Conservation (phyloP, 495 filamentous ascomycete genomes). For the Daldinia grandis region DNA sequence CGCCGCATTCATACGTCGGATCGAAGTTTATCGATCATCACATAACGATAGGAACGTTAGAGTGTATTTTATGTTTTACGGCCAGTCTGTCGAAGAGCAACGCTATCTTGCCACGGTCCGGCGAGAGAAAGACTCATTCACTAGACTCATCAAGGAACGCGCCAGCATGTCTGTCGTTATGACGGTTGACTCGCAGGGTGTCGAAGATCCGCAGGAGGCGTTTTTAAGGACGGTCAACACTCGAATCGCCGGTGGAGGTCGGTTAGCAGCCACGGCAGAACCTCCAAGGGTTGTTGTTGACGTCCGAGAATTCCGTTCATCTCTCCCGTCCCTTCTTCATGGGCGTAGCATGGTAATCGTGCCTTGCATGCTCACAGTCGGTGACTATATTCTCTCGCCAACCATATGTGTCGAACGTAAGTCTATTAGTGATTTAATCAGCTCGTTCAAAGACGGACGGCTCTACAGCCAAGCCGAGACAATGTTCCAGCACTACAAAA, state of each 20-base stretch:
- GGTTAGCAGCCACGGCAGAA: slow-evolving; percentile 83
- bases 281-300: slow-evolving; percentile 96
- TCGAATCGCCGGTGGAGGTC: slow-evolving; percentile 92
- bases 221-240: slow-evolving; percentile 97
- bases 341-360: slow-evolving; percentile 84
- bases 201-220: slow-evolving; percentile 86
- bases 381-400: slow-evolving; percentile 93
- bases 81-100: slow-evolving; percentile 94
- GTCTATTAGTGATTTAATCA: slow-evolving; percentile 87
- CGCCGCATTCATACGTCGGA: slow-evolving; percentile 89
- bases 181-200: slow-evolving; percentile 69
- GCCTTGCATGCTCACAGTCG: slow-evolving; percentile 94
- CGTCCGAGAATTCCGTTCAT: slow-evolving; percentile 93
- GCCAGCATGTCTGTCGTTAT: slow-evolving; percentile 91
- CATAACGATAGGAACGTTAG: slow-evolving; percentile 87
- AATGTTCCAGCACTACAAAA: slow-evolving; percentile 93
- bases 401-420: slow-evolving; percentile 95
- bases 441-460: slow-evolving; percentile 88
- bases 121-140: slow-evolving; percentile 94
- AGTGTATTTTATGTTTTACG: slow-evolving; percentile 97
- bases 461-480: slow-evolving; percentile 92
- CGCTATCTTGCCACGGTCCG: slow-evolving; percentile 89
- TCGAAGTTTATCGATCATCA: slow-evolving; percentile 95
- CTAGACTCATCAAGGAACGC: slow-evolving; percentile 90
- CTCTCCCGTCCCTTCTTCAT: slow-evolving; percentile 89